Evolutionary conservation across 139 green algal species (phyloP), one percentile per base, ranked within the genome.

Genomic region (Tetraselmis striata): DNA sequence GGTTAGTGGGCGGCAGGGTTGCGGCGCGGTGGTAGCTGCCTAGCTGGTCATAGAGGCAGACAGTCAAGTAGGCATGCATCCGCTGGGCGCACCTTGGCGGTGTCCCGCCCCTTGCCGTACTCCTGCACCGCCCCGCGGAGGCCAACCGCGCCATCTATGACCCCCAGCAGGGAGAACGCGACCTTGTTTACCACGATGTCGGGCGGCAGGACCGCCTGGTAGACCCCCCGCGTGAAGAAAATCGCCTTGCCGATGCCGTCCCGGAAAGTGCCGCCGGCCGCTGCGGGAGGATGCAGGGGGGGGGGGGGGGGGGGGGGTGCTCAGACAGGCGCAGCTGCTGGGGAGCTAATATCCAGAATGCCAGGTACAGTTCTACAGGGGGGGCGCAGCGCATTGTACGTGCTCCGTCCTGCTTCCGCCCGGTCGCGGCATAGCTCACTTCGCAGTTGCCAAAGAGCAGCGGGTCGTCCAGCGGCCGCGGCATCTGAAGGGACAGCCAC

Each of bases 361-460:
- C 30, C 28, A 28, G 24, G 22, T 22, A 27, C 11, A 31, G n/a
- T n/a, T 1, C 1, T 32, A 1, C 11, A 76, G 24, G 5, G 29
- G 31, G 28, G 31, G 18, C 11, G 45, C 45, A 67, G 45, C 18
- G 18, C 11, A 25, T 5, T 18, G 45, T 18, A 67, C 45, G 45
- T 67, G 45, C 45, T 5, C 45, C 45, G 45, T 67, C 45, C 45
- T 67, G 45, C 45, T 67, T 67, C 45, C 45, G 45, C 11, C 45
- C 45, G 45, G 45, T 67, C 11, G 45, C 5, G 11, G 84, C 77
- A 67, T 90, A 92, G 0, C 85, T 85, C n/a, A 95, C 92, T 25
- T 89, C 83, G 78, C 92, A 97, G 83, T 97, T 95, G 74, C 93
- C 93, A 80, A 85, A 95, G 23, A 97, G 81, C 28, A 91, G 78